These are phyloP conservation scores for Diplotaxis tenuifolia DNA, from an alignment of 345 rosid species.

Conservation along the genomic window DNA sequence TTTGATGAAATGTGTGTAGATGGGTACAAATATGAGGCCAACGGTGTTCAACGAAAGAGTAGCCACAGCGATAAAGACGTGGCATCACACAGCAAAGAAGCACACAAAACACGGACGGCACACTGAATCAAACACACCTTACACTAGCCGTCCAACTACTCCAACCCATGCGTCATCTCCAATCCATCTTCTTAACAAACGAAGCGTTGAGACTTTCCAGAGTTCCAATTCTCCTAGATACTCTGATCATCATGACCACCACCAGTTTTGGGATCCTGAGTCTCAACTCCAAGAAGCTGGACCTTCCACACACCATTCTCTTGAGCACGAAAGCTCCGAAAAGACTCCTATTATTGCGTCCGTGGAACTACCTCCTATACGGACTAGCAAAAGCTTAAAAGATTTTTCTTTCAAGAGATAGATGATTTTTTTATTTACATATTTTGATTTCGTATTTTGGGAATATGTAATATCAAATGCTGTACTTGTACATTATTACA, in stretches of 20 bases:
- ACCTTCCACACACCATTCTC: conserved; percentile 34
- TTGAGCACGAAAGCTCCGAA: conserved; percentile 15
- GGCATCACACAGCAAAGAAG: conserved; percentile 72
- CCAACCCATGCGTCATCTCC: conserved; percentile 72
- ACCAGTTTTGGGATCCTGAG: conserved; percentile 51
- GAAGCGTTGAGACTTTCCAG: conserved; percentile 46
- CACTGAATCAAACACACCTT: conserved; percentile 52
- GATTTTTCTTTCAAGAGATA: conserved; percentile 40
- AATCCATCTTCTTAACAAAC: conserved; percentile 57
- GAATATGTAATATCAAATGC: background rate
- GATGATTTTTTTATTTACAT: conserved; percentile 4
- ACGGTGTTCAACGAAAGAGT: conserved; percentile 74
- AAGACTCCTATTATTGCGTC: conserved; percentile 26
- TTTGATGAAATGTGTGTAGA: conserved; percentile 42
- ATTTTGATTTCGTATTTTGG: background rate
- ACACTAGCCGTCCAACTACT: conserved; percentile 66
- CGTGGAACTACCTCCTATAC: conserved; percentile 36
- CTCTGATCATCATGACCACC: conserved; percentile 33
- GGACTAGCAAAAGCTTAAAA: conserved; percentile 19
- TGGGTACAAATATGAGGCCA: conserved; percentile 89
- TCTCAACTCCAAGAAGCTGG: conserved; percentile 41
- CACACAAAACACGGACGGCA: conserved; percentile 54
- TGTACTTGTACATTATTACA: background rate
- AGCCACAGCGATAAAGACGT: conserved; percentile 66
- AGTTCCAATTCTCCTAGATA: conserved; percentile 41